These are phyloP conservation scores for Trichocladium uniseriatum DNA, from an alignment of 495 filamentous ascomycete species.

Conservation along the genomic window DNA sequence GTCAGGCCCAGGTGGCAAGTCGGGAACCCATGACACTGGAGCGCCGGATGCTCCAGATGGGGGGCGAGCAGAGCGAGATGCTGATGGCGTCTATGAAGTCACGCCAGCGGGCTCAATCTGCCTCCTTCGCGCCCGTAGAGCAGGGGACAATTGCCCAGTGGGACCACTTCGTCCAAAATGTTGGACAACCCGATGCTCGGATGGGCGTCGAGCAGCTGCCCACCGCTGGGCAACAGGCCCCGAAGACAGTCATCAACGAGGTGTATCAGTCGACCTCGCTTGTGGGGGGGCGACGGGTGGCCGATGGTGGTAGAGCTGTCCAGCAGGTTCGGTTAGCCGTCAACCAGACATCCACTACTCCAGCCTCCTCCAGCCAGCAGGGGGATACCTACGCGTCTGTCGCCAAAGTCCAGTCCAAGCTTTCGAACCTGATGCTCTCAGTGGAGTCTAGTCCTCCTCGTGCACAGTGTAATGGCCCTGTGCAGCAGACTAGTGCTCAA, in stretches of 20 bases:
- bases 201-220: not conserved
- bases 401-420: too few species aligned
- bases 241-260: slow-evolving; percentile 1
- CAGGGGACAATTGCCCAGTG: not conserved
- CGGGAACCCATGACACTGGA: slow-evolving; percentile 4
- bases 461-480: too few species aligned
- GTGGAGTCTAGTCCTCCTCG: too few species aligned
- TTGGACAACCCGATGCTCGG: not conserved
- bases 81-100: not conserved
- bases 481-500: too few species aligned
- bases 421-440: too few species aligned
- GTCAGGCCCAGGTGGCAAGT: not conserved
- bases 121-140: not conserved
- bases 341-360: not conserved
- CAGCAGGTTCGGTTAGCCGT: not conserved
- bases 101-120: not conserved
- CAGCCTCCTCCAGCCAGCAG: not conserved
- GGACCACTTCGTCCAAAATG: not conserved
- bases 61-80: not conserved
- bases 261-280: slow-evolving; percentile 10
- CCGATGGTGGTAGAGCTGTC: not conserved
- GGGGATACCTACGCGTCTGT: too few species aligned
- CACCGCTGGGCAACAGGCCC: not conserved
- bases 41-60: slow-evolving; percentile 8
- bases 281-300: slow-evolving; percentile 5